These are phyloP conservation scores for button mushroom (Agaricus bisporus) DNA, from an alignment of 768 basidiomycete species.

Conservation along the genomic window DNA sequence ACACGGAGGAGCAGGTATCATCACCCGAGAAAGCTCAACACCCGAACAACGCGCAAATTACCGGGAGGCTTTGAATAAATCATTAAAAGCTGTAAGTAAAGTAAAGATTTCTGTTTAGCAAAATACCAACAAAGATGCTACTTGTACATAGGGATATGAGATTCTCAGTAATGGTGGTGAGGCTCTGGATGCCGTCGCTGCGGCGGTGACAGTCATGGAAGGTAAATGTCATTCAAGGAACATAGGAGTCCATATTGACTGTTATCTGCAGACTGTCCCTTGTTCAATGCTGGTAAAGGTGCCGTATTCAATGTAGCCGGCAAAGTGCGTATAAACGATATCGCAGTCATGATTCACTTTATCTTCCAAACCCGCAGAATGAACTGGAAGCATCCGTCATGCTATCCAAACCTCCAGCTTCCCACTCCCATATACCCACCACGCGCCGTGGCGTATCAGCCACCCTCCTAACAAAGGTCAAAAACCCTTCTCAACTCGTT, in stretches of 20 bases:
- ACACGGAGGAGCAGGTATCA: slow-evolving; percentile 77
- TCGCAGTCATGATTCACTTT: background rate
- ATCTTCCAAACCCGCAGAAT: slow-evolving; percentile 39
- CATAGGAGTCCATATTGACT: no score
- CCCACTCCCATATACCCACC: slow-evolving; percentile 52
- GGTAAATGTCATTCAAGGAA: slow-evolving; percentile 37
- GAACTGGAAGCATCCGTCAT: slow-evolving; percentile 80
- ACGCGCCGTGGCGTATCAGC: slow-evolving; percentile 58
- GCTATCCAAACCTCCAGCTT: slow-evolving; percentile 70
- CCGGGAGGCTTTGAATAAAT: slow-evolving; percentile 43
- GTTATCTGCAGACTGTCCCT: slow-evolving; percentile 73
- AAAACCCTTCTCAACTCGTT: slow-evolving; percentile 70
- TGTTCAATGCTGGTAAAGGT: slow-evolving; percentile 78
- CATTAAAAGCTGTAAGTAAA: slow-evolving; percentile 40
- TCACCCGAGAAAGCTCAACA: slow-evolving; percentile 50
- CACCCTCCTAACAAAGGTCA: slow-evolving; percentile 58
- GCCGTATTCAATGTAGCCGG: slow-evolving; percentile 80
- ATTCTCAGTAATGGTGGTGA: slow-evolving; percentile 65
- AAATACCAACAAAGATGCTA: background rate
- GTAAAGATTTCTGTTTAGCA: background rate
- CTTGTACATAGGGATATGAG: slow-evolving; percentile 41
- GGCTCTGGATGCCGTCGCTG: slow-evolving; percentile 77
- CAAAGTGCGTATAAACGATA: slow-evolving; percentile 40
- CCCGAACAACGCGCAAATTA: slow-evolving; percentile 56
- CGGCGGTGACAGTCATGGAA: slow-evolving; percentile 71